A percentile compares a stretch with the other conserved stretches of the same genome.
Conservation (phyloP, 495 filamentous ascomycete genomes). For the Neohortaea acidophila region DNA sequence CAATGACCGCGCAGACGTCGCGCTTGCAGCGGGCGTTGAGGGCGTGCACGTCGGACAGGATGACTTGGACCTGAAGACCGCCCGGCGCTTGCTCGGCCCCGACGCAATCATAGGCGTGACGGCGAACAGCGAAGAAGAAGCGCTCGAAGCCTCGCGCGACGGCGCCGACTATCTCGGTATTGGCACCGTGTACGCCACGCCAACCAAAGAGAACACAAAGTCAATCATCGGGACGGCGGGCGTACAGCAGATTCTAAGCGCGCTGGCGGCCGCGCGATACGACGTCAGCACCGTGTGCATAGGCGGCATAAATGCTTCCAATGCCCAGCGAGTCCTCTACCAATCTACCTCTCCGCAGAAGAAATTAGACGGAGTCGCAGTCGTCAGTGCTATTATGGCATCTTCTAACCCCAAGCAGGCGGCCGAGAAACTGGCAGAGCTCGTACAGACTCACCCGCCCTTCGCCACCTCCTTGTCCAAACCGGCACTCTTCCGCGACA, state of each 20-base stretch:
- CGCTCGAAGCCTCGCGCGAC: conserved; percentile 44
- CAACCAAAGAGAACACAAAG: conserved; percentile 69
- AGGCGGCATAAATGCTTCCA: conserved; percentile 71
- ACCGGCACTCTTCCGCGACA: conserved; percentile 21
- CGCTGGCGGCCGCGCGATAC: conserved; percentile 32
- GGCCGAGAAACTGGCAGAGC: conserved; percentile 37
- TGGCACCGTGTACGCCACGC: conserved; percentile 53
- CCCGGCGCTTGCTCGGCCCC: conserved; percentile 56
- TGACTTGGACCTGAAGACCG: conserved; percentile 61
- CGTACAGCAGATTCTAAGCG: conserved; percentile 49
- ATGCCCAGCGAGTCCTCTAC: conserved; percentile 56
- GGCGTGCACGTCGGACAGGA: conserved; percentile 92
- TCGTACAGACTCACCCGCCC: conserved; percentile 35
- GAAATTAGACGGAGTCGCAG: conserved; percentile 60
- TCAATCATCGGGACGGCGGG: conserved; percentile 70
- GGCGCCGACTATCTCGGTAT: conserved; percentile 64
- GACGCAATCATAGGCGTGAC: conserved; percentile 60
- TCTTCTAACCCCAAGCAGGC: conserved; percentile 47
- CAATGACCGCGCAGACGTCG: conserved; percentile 92
- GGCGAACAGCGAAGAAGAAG: conserved; percentile 52
- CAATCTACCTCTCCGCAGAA: conserved; percentile 40
- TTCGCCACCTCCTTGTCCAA: conserved; percentile 24
- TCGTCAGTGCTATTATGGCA: conserved; percentile 79
- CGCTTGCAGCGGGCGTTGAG: conserved; percentile 68
- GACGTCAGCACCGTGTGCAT: conserved; percentile 50